These are phyloP conservation scores for Takashimella tepidaria DNA, from an alignment of 1,284 basidiomycete genomes.

Conservation along the genomic window DNA sequence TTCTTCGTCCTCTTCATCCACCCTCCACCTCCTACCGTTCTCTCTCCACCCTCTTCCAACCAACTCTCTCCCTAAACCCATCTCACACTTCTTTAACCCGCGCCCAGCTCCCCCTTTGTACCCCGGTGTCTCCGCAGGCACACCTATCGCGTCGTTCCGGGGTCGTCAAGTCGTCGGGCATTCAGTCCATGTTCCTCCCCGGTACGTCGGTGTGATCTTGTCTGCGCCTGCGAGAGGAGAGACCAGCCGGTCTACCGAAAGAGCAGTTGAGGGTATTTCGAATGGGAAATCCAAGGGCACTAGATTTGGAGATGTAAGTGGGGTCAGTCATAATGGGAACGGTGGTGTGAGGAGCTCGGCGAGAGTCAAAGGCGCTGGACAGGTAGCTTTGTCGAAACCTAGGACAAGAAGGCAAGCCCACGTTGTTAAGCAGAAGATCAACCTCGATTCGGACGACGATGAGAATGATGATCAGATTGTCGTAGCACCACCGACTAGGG, in stretches of 20 bases:
- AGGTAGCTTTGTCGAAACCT: slow-evolving; percentile 33
- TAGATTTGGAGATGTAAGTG: background rate
- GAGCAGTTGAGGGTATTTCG: background rate
- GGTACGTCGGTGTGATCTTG: slow-evolving; percentile 33
- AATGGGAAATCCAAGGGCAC: too few relatives aligned
- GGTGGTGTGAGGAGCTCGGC: slow-evolving; percentile 6
- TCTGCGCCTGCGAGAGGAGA: background rate
- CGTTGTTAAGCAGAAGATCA: slow-evolving; percentile 17
- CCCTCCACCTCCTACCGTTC: slow-evolving; percentile 42
- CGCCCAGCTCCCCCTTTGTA: slow-evolving; percentile 19
- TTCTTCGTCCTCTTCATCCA: slow-evolving; percentile 6
- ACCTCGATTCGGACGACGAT: slow-evolving; percentile 40
- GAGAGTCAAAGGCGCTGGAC: slow-evolving; percentile 30
- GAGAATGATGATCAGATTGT: too few relatives aligned
- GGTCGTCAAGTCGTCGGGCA: slow-evolving; percentile 37
- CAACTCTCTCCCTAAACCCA: slow-evolving; percentile 11
- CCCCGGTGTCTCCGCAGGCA: slow-evolving; percentile 8
- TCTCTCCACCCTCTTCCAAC: slow-evolving; percentile 21
- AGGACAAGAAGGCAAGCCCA: slow-evolving; percentile 8
- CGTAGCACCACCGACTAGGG: too few relatives aligned
- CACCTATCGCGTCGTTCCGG: slow-evolving; percentile 32
- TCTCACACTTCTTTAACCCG: slow-evolving; percentile 31
- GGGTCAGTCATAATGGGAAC: slow-evolving; percentile 1
- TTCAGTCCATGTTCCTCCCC: slow-evolving; percentile 26
- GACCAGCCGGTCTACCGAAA: background rate